These are phyloP conservation scores for Amauroascus niger DNA, from an alignment of 2,329 filamentous ascomycete species.

Conservation along the genomic window DNA sequence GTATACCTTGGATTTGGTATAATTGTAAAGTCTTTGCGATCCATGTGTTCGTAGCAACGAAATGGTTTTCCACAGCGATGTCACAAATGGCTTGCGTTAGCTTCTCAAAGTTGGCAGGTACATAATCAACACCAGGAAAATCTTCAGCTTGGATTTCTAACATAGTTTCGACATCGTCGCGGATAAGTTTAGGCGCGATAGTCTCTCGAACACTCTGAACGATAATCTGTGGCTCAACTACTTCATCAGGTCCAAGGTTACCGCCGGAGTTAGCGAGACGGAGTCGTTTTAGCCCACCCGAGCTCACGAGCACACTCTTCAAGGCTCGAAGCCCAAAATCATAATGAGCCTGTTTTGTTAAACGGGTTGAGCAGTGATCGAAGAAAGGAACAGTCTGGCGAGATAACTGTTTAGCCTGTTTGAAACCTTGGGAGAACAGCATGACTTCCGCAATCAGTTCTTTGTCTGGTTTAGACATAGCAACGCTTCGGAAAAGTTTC, in stretches of 20 bases:
- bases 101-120: conserved; percentile 73
- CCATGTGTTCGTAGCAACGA: conserved; percentile 89
- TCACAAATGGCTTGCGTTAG: conserved; percentile 72
- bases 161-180: conserved; percentile 83
- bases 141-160: conserved; percentile 68
- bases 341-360: conserved; percentile 97
- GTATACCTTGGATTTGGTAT: conserved; percentile 94
- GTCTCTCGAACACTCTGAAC: conserved; percentile 98
- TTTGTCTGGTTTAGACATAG: conserved; percentile 99
- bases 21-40: conserved; percentile 95
- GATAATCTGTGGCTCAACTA: conserved; percentile 91
- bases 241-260: conserved; percentile 54
- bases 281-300: conserved; percentile 84
- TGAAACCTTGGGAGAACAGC: conserved; percentile 99
- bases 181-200: conserved; percentile 93
- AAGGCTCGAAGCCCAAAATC: conserved; percentile 95
- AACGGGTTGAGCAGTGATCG: conserved; percentile 66
- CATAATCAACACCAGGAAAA: conserved; percentile 88
- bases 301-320: conserved; percentile 97
- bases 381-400: conserved; percentile 98
- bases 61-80: conserved; percentile 72
- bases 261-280: conserved; percentile 54
- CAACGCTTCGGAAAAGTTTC: conserved; percentile 97
- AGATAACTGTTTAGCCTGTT: conserved; percentile 84
- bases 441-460: conserved; percentile 99